Evolutionary conservation across 768 basidiomycete species (phyloP).

Genomic region (Amanita molliuscula): DNA sequence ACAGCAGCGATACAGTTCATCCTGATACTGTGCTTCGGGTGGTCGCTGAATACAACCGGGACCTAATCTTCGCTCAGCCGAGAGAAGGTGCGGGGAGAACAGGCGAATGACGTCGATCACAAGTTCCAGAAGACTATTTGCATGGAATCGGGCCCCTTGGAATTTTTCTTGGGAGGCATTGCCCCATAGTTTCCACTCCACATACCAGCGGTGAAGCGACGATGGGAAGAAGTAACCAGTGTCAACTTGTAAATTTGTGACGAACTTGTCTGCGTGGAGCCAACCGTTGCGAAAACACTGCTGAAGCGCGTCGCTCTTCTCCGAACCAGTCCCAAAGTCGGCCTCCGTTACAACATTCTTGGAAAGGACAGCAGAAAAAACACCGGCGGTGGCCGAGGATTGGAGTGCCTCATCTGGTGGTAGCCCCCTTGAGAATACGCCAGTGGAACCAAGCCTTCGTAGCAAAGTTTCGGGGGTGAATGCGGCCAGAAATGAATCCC

Average conservation of each 20-base stretch:
- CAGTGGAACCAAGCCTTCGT: background rate
- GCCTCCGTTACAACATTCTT: background rate
- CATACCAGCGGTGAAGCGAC: constrained; percentile 1
- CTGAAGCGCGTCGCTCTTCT: background rate
- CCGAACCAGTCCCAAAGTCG: background rate
- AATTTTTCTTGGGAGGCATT: too few species aligned
- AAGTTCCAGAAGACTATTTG: background rate
- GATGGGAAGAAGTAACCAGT: background rate
- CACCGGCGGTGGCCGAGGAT: background rate
- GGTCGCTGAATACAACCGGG: constrained; percentile 1
- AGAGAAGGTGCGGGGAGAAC: background rate
- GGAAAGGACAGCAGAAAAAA: background rate
- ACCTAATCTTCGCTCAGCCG: constrained; percentile 1
- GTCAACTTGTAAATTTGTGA: background rate
- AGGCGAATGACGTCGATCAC: background rate
- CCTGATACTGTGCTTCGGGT: constrained; percentile 1
- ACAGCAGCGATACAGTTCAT: constrained; percentile 2
- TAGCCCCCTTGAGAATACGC: background rate
- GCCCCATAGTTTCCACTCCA: background rate
- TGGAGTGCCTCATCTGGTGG: background rate
- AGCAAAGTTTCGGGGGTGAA: background rate
- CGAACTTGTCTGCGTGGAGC: background rate
- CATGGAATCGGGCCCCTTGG: background rate
- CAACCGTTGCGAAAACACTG: background rate
- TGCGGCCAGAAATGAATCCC: background rate